A percentile compares a stretch with the other conserved stretches of the same genome.
phyloP scores from a whole-genome alignment of 2,329 filamentous ascomycete species.

The Aspergillus brunneoviolaceus region DNA sequence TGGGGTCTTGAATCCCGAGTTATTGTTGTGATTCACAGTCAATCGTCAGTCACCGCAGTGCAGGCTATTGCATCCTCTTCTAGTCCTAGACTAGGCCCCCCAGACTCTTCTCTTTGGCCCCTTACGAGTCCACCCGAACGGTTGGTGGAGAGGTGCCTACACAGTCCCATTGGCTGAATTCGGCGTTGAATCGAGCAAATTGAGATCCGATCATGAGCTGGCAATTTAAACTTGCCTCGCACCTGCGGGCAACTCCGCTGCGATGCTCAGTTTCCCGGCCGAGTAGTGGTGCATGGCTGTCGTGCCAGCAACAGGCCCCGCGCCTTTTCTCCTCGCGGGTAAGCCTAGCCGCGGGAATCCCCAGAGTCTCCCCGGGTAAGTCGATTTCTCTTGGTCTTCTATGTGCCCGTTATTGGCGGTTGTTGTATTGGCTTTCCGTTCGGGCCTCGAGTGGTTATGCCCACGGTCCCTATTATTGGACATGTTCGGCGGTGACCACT shows the following conservation, averaged over 20 bases:
- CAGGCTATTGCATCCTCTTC: background rate
- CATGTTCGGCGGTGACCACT: background rate
- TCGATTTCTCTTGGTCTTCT: background rate
- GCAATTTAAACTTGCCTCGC: constrained; percentile 32
- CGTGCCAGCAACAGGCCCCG: constrained; percentile 19
- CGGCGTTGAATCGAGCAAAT: background rate
- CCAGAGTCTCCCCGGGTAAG: constrained; percentile 3
- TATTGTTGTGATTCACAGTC: background rate
- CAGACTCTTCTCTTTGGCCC: constrained; percentile 4
- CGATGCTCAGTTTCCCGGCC: constrained; percentile 31
- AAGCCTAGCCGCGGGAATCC: constrained; percentile 16
- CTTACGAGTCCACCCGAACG: constrained; percentile 15
- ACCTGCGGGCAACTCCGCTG: constrained; percentile 32
- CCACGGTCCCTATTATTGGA: background rate
- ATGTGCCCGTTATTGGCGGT: no score
- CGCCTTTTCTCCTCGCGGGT: constrained; percentile 13
- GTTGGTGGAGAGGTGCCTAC: constrained; percentile 10
- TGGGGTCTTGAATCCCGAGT: background rate
- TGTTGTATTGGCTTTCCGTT: background rate
- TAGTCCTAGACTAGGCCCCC: background rate
- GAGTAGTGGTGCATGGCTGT: constrained; percentile 29
- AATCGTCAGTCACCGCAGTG: background rate
- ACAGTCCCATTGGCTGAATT: constrained; percentile 16
- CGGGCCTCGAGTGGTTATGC: background rate
- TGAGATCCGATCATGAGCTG: constrained; percentile 26